Evolutionary conservation across 2,329 filamentous ascomycete species (phyloP).

Genomic region (Exophiala sp.): DNA sequence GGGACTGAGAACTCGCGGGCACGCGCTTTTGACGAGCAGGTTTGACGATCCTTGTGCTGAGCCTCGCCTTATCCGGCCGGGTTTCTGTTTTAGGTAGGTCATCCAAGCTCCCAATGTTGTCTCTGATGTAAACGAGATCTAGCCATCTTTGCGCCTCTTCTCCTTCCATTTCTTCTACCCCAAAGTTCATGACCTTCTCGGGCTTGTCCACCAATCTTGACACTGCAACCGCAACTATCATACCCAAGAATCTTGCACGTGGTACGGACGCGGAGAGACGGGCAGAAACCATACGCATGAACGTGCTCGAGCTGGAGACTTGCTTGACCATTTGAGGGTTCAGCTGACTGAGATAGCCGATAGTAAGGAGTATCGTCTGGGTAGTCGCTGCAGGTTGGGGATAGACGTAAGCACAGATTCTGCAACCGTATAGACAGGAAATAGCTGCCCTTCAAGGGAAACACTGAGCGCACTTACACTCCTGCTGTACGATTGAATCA

Average conservation of each 20-base stretch:
- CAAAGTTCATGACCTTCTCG: conserved; percentile 72
- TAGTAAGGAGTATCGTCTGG: conserved; percentile 69
- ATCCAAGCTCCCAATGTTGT: conserved; percentile 52
- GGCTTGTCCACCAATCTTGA: conserved; percentile 59
- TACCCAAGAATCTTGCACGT: conserved; percentile 74
- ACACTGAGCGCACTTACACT: conserved; percentile 52
- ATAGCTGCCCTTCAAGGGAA: background rate
- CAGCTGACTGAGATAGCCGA: conserved; percentile 66
- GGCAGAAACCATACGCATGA: conserved; percentile 77
- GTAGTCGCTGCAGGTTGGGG: conserved; percentile 56
- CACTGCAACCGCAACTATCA: conserved; percentile 73
- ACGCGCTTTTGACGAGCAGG: conserved; percentile 4
- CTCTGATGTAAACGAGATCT: conserved; percentile 55
- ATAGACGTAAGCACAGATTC: conserved; percentile 27
- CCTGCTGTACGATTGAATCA: conserved; percentile 76
- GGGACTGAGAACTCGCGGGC: conserved; percentile 17
- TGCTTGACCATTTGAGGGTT: conserved; percentile 61
- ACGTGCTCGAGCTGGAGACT: conserved; percentile 64
- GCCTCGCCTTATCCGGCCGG: conserved; percentile 20
- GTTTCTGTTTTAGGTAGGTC: conserved; percentile 17
- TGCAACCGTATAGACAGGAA: background rate
- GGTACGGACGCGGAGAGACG: conserved; percentile 70
- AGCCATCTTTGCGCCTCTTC: conserved; percentile 72
- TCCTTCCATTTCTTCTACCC: conserved; percentile 69
- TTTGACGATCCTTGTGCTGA: conserved; percentile 1